Base-by-base conservation (phyloP, 202 grass and related monocot genomes). In the Zizania palustris region DNA sequence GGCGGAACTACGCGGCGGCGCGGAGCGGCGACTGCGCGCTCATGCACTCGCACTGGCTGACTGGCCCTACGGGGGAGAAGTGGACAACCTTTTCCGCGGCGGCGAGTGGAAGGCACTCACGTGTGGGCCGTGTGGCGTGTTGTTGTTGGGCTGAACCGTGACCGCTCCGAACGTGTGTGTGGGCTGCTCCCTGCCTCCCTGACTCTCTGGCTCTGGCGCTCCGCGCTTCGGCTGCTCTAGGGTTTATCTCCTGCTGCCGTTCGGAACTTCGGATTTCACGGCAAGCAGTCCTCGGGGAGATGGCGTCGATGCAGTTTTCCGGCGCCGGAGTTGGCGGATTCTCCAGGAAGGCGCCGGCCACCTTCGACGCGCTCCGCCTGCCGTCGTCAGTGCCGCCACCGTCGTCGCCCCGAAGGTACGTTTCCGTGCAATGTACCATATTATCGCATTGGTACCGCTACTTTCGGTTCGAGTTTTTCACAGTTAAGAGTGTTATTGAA, bases 21-120 rank as follows among this genome's bases (percentile, higher is more conserved):
- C 82, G 90, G 37, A 14, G 72, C 60, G 5, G 63, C 21, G 87
- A 88, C 72, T 90, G 90, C 85, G 64, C 13, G 39, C 87, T 96
- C 20, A 63, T 33, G 18, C 93, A 96, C 63, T 96, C 93, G 20
- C 61, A 79, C 39, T 85, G 93, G 2, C 38, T 61, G 56, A 79
- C 39, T 85, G 93, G 2, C 38, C 66, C 11, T 90, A 70, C 80
- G 93, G 87, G 16, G n/a, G n/a, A n/a, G n/a, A n/a, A n/a, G n/a
- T n/a, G n/a, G 89, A 92, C 82, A 96, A 96, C 85, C 79, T 96
- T n/a, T 96, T 96, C 81, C 80, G 78, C 75, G 89, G 93, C 40
- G 85, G 93, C 34, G 89, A 80, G 40, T 28, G 28, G 28, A 28
- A 28, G 28, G 1, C 28, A 28, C 28, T 28, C 28, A 28, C 2